A percentile compares a stretch with the other conserved stretches of the same genome.
Conservation (phyloP, 2,329 filamentous ascomycete species). For the Fusarium keratoplasticum region DNA sequence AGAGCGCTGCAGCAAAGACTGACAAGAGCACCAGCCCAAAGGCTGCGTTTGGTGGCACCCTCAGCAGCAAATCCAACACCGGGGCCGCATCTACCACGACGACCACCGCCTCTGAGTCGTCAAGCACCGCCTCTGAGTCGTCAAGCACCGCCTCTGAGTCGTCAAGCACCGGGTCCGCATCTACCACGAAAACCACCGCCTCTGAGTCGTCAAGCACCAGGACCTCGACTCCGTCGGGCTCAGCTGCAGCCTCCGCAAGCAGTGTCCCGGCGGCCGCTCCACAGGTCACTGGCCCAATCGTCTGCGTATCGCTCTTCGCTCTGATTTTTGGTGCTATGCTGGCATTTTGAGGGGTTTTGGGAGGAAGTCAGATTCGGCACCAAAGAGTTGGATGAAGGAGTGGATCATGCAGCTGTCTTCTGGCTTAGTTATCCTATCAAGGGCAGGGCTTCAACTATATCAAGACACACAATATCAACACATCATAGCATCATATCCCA, state of each 20-base stretch:
- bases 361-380: neutral
- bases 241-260: neutral
- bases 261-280: neutral
- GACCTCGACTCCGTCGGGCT: neutral
- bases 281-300: neutral
- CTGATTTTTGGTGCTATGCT: neutral
- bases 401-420: neutral
- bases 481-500: no score
- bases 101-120: neutral
- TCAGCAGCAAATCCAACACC: neutral
- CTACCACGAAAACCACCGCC: neutral
- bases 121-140: neutral
- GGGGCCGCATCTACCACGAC: neutral
- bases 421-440: no score
- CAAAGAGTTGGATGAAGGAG: neutral
- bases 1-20: constrained; percentile 12
- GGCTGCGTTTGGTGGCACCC: constrained; percentile 22
- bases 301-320: neutral
- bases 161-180: neutral
- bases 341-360: neutral
- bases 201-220: neutral
- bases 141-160: neutral
- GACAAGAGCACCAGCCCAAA: constrained; percentile 18
- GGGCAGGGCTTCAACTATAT: no score
- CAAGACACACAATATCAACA: no score